A percentile compares a stretch with the other conserved stretches of the same genome.
Conservation (phyloP, 768 basidiomycete species). For the Leucocoprinus leucothites region DNA sequence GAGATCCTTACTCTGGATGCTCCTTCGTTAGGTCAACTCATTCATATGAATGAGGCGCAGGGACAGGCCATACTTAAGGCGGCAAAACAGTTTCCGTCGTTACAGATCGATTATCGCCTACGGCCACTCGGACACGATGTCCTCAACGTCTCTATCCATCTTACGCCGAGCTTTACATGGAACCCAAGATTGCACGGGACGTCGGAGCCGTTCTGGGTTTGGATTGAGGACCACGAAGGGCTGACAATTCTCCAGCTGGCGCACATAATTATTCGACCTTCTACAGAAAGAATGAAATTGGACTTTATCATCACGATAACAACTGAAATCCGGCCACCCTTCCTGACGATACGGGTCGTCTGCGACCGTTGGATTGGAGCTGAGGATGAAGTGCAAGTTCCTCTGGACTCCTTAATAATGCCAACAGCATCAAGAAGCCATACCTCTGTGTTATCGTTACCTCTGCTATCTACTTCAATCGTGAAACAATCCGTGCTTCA, state of each 20-base stretch:
- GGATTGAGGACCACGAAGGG: slow-evolving; percentile 89
- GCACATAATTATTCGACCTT: slow-evolving; percentile 67
- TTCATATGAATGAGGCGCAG: slow-evolving; percentile 84
- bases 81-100: slow-evolving; percentile 81
- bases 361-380: slow-evolving; percentile 95
- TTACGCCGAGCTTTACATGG: slow-evolving; percentile 79
- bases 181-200: slow-evolving; percentile 67
- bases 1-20: slow-evolving; percentile 71
- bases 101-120: slow-evolving; percentile 61
- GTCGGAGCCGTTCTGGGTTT: slow-evolving; percentile 90
- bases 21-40: slow-evolving; percentile 67
- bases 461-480: slow-evolving; percentile 61
- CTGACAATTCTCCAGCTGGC: slow-evolving; percentile 78
- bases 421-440: slow-evolving; percentile 56
- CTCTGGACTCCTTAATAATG: slow-evolving; percentile 73
- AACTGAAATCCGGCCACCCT: slow-evolving; percentile 52
- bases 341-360: slow-evolving; percentile 71
- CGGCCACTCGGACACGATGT: slow-evolving; percentile 84
- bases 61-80: slow-evolving; percentile 76
- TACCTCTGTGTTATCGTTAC: slow-evolving; percentile 66
- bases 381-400: slow-evolving; percentile 66
- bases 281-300: slow-evolving; percentile 54
- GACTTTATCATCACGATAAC: slow-evolving; percentile 83
- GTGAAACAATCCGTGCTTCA: slow-evolving; percentile 46
- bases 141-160: slow-evolving; percentile 66